Evolutionary conservation across 148 eudicot species (phyloP).

Genomic region (Vaccinium myrtillus): DNA sequence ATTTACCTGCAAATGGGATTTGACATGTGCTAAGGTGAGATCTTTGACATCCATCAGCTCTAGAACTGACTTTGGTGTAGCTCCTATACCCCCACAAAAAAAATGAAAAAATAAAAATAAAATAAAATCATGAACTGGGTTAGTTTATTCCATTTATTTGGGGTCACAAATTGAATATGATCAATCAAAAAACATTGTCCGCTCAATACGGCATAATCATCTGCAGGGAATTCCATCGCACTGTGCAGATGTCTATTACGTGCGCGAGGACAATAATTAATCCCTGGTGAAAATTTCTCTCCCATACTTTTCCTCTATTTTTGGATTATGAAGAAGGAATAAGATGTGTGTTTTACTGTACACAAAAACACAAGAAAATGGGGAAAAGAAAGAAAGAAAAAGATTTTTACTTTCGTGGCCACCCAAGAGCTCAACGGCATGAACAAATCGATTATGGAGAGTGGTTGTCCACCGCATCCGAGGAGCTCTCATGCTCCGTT

Average conservation of each 20-base stretch:
- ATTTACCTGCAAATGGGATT: constrained; percentile 92
- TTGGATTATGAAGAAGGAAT: neutral
- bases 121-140: neutral
- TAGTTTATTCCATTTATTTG: neutral
- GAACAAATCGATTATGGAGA: constrained; percentile 90
- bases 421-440: constrained; percentile 94
- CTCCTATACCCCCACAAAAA: constrained; percentile 48
- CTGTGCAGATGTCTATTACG: too few species aligned
- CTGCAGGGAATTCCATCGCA: too few species aligned
- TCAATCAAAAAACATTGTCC: too few species aligned
- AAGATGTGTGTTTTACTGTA: neutral
- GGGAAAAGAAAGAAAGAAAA: neutral
- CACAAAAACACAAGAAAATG: neutral
- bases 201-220: too few species aligned
- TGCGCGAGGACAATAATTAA: too few species aligned
- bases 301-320: neutral
- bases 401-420: constrained; percentile 83
- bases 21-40: constrained; percentile 96
- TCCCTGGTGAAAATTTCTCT: too few species aligned
- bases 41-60: constrained; percentile 99
- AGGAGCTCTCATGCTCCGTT: constrained; percentile 91
- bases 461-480: constrained; percentile 98
- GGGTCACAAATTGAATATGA: too few species aligned
- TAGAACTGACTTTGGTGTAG: constrained; percentile 93
- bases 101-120: neutral